Percentiles rank a stretch among this genome's conserved stretches.
phyloP scores from a whole-genome alignment of 2,329 filamentous ascomycete genomes.

The Zopfia rhizophila region DNA sequence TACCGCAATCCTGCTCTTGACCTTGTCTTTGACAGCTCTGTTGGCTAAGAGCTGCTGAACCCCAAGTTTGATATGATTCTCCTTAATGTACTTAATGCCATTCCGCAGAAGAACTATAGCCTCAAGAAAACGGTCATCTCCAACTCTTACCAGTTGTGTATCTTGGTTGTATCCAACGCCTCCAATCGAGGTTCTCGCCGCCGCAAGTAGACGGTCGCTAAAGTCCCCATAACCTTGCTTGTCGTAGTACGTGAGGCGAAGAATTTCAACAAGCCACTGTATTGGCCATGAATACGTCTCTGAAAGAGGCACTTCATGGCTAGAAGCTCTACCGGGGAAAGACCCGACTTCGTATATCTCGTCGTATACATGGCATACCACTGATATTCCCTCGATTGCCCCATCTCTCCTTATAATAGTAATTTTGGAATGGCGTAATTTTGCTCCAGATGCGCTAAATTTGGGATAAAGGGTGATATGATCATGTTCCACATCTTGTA shows the following conservation, averaged over 20 bases:
- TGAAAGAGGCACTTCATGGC: constrained; percentile 4
- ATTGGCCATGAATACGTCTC: constrained; percentile 13
- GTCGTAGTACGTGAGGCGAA: constrained; percentile 17
- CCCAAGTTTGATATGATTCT: background rate
- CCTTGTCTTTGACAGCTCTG: background rate
- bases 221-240: constrained; percentile 10
- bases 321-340: constrained; percentile 1
- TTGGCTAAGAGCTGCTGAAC: constrained; percentile 9
- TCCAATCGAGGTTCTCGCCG: constrained; percentile 6
- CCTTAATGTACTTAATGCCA: background rate
- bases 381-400: constrained; percentile 1
- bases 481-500: constrained; percentile 23
- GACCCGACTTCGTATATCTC: constrained; percentile 2
- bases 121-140: constrained; percentile 6
- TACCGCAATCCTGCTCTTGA: background rate
- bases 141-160: constrained; percentile 4
- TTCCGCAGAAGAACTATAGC: constrained; percentile 3
- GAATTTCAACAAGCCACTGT: constrained; percentile 18
- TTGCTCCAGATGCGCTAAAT: constrained; percentile 9
- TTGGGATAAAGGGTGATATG: constrained; percentile 15
- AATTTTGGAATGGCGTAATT: background rate
- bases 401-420: background rate
- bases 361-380: constrained; percentile 2
- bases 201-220: constrained; percentile 11
- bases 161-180: constrained; percentile 12